Percentiles rank a stretch among this genome's conserved stretches.
Conservation (phyloP, 345 rosid species). For the thale cress (Arabidopsis thaliana) region DNA sequence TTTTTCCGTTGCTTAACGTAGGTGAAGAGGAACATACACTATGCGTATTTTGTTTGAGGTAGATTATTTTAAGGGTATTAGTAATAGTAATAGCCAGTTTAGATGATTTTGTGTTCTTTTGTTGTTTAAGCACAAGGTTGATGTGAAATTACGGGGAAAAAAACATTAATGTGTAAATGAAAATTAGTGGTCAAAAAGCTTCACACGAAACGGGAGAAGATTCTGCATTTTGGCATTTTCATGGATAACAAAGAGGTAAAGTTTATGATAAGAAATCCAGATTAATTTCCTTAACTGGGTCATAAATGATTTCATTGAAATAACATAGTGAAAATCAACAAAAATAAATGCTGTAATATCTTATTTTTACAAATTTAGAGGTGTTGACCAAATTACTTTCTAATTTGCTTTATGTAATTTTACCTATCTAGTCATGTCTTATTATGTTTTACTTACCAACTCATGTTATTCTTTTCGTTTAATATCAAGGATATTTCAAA, state of each 20-base stretch:
- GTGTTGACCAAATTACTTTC: constrained; percentile 13
- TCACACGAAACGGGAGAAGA: neutral
- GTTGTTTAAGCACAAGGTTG: neutral
- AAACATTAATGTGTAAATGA: neutral
- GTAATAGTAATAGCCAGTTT: neutral
- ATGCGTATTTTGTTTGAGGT: constrained; percentile 19
- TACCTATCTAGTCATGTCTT: neutral
- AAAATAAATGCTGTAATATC: constrained; percentile 15
- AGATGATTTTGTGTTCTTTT: neutral
- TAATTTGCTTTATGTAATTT: neutral
- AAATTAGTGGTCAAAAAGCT: constrained; percentile 2
- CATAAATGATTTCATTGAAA: neutral
- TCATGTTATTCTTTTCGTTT: neutral
- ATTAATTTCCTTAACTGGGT: constrained; percentile 5
- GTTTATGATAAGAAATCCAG: constrained; percentile 7
- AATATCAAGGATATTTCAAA: no score
- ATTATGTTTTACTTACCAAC: neutral
- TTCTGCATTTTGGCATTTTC: neutral
- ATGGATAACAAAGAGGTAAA: neutral
- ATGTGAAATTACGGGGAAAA: neutral
- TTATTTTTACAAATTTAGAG: neutral
- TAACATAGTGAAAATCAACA: constrained; percentile 7
- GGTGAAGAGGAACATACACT: neutral
- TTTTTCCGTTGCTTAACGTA: neutral
- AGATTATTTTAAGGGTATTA: neutral